Conservation (phyloP, 192 early-diverging fungal species). For the Linnemannia schmuckeri region DNA sequence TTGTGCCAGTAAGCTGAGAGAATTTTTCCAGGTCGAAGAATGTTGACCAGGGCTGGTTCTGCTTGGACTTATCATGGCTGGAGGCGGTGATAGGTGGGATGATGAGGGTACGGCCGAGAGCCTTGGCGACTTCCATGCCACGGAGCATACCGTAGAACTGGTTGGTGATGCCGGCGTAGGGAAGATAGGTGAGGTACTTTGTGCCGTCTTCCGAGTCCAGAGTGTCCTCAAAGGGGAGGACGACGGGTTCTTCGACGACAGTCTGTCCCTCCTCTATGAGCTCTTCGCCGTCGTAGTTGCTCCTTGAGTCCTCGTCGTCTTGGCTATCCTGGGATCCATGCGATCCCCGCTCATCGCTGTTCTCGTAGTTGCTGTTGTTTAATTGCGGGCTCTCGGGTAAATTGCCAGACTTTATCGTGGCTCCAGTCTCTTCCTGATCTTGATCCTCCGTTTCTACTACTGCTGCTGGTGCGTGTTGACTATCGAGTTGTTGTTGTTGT, state of each 20-base stretch:
- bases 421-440: slow-evolving; percentile 4
- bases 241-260: background rate
- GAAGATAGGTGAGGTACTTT: slow-evolving; percentile 48
- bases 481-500: slow-evolving; percentile 8
- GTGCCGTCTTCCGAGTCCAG: slow-evolving; percentile 25
- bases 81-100: slow-evolving; percentile 56
- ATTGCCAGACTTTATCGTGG: background rate
- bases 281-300: background rate
- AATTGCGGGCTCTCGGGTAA: slow-evolving; percentile 13
- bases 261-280: background rate
- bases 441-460: background rate
- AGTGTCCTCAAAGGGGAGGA: slow-evolving; percentile 32
- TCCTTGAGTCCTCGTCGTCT: background rate
- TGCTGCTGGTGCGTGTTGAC: background rate
- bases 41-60: slow-evolving; percentile 53
- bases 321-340: slow-evolving; percentile 6
- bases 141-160: slow-evolving; percentile 56
- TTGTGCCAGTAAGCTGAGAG: slow-evolving; percentile 24
- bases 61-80: slow-evolving; percentile 54
- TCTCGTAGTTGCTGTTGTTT: background rate
- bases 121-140: slow-evolving; percentile 49
- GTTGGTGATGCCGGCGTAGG: slow-evolving; percentile 56
- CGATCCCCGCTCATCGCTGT: background rate
- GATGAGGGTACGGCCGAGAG: slow-evolving; percentile 40
- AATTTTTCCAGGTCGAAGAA: slow-evolving; percentile 44